A percentile compares a stretch with the other conserved stretches of the same genome.
These are phyloP conservation scores for Penicillium chermesinum DNA, from an alignment of 495 filamentous ascomycete genomes.

Conservation along the genomic window DNA sequence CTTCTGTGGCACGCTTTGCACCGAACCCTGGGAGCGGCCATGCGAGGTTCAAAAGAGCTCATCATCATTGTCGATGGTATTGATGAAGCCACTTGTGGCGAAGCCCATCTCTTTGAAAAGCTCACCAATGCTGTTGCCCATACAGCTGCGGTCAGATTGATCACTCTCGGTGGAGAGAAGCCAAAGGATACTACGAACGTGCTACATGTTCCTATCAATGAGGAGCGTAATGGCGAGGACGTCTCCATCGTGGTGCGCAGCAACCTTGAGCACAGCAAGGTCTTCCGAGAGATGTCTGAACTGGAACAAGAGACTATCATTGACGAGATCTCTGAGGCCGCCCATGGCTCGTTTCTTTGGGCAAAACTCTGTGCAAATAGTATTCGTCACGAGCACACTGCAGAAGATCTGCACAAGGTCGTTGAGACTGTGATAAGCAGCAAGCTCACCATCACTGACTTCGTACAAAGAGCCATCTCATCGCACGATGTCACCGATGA, in stretches of 20 bases:
- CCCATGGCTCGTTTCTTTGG: conserved; percentile 35
- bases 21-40: conserved; percentile 20
- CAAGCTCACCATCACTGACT: conserved; percentile 25
- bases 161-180: conserved; percentile 29
- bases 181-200: conserved; percentile 7
- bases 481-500: conserved; percentile 23
- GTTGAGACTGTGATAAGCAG: conserved; percentile 20
- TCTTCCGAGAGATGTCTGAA: conserved; percentile 16
- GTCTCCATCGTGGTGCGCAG: conserved; percentile 21
- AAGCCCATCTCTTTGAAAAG: conserved; percentile 21
- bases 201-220: conserved; percentile 16
- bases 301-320: conserved; percentile 28
- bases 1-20: conserved; percentile 20
- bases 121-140: conserved; percentile 21
- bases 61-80: conserved; percentile 35
- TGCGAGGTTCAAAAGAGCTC: conserved; percentile 27
- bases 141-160: conserved; percentile 24
- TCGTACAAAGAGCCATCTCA: conserved; percentile 21
- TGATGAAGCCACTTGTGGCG: conserved; percentile 31
- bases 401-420: conserved; percentile 21
- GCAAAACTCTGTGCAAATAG: conserved; percentile 33
- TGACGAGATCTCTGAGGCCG: conserved; percentile 30
- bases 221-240: conserved; percentile 22
- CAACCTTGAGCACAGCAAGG: conserved; percentile 14
- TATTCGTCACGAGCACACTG: conserved; percentile 18